phyloP scores from a whole-genome alignment of 2,329 filamentous ascomycete genomes.

The Ascomycota sp. region DNA sequence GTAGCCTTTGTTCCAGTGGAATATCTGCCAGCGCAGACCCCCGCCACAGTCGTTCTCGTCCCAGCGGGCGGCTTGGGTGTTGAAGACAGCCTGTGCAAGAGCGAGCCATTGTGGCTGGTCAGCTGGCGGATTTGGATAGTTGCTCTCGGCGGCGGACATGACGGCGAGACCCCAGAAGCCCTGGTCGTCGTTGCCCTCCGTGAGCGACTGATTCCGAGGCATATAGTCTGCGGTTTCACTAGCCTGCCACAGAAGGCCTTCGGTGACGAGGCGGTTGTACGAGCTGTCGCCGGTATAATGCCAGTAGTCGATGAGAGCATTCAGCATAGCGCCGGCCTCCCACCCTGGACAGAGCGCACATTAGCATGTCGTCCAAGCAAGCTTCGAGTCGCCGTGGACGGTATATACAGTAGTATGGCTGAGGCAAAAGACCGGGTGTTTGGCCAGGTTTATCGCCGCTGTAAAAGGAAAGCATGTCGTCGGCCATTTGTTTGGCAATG shows the following conservation, averaged over 20 bases:
- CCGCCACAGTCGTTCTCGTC: constrained; percentile 46
- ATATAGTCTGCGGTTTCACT: constrained; percentile 56
- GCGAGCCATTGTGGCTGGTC: constrained; percentile 43
- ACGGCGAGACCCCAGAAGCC: constrained; percentile 51
- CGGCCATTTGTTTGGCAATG: constrained; percentile 26
- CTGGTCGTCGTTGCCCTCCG: constrained; percentile 54
- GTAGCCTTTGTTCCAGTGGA: constrained; percentile 59
- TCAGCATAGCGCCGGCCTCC: constrained; percentile 53
- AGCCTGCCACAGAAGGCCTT: constrained; percentile 53
- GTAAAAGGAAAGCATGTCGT: constrained; percentile 23
- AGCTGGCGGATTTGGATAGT: constrained; percentile 35
- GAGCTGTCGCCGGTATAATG: constrained; percentile 52
- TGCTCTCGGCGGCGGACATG: constrained; percentile 47
- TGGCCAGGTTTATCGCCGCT: constrained; percentile 25
- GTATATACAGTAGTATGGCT: constrained; percentile 30
- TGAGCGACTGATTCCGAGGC: constrained; percentile 47
- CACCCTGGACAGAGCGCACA: constrained; percentile 33
- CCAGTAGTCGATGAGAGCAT: constrained; percentile 61
- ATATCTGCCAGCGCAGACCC: constrained; percentile 69
- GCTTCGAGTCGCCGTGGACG: background rate
- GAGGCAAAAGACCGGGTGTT: constrained; percentile 27
- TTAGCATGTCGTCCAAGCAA: constrained; percentile 19
- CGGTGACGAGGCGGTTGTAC: constrained; percentile 44
- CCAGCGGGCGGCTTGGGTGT: constrained; percentile 55
- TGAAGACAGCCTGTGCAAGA: constrained; percentile 60